Base-by-base conservation (phyloP, 2,329 filamentous ascomycete genomes). In the Cladosporium sp. region DNA sequence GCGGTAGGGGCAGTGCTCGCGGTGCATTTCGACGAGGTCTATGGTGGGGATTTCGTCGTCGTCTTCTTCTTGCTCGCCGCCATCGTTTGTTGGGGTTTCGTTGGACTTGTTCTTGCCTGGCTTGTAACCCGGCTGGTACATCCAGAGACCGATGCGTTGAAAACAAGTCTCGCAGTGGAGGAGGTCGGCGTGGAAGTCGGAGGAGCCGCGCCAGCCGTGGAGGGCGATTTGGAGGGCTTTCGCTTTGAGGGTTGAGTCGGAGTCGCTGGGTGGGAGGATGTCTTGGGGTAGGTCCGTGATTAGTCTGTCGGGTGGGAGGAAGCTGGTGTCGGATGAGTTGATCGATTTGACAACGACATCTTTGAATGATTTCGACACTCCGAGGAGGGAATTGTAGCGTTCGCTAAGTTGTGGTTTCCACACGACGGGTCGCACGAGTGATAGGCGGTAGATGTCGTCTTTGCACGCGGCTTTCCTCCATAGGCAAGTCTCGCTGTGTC, bases 391-490 rank as follows among this genome's bases (percentile, higher is more conserved):
- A 13, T 51, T 50, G 27, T 58, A 65, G 12, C 61, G 56, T 22
- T 58, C 55, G 6, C 56, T 57, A 30, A 74, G 30, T 38, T 61
- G 59, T 24, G 61, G 53, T 29, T 73, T 66, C 58, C 64, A 68
- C 12, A 65, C 51, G 1, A 45, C 68, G 2, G 64, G 61, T n/a
- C 62, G 58, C 7, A 68, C 68, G 37, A 76, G 61, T 44, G 66
- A 71, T 11, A 86, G 71, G 47, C 82, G 80, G 59, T 85, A 84
- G 37, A 86, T 85, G 32, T 83, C 81, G 55, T 79, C 84, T 69
- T 95, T 90, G 66, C 91, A 96, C n/a, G 89, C 90, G 53, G 83
- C 83, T 65, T 83, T 87, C 60, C 83, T 82, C 93, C 92, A 99
- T 15, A 93, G 75, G 64, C 92, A 99, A 55, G 83, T 84, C 47